Evolutionary conservation across 345 rosid genomes (phyloP).

Genomic region (Triadica sebifera): DNA sequence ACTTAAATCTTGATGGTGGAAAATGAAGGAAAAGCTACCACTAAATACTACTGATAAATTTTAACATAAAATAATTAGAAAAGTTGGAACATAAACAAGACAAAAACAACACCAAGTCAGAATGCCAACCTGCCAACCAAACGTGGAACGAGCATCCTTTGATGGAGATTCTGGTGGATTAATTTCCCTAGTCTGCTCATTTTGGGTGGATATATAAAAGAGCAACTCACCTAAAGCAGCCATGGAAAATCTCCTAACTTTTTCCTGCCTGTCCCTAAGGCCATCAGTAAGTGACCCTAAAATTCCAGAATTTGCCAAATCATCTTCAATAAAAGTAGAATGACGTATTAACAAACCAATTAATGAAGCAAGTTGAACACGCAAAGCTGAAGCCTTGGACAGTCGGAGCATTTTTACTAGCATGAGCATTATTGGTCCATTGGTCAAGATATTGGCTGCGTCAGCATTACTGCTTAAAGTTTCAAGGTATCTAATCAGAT

Average conservation of each 20-base stretch:
- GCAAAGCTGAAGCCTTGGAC: conserved; percentile 81
- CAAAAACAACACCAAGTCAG: conserved; percentile 8
- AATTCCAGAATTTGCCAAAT: conserved; percentile 88
- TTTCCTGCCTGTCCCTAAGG: conserved; percentile 90
- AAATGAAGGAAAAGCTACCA: background rate
- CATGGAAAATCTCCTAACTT: conserved; percentile 92
- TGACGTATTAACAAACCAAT: conserved; percentile 93
- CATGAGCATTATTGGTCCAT: conserved; percentile 87
- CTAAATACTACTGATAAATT: background rate
- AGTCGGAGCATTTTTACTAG: conserved; percentile 89
- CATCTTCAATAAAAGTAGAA: conserved; percentile 80
- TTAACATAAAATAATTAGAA: conserved; percentile 1
- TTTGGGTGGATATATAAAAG: conserved; percentile 93
- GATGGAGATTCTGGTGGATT: conserved; percentile 78
- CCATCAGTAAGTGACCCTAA: conserved; percentile 82
- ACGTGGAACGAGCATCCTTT: conserved; percentile 57
- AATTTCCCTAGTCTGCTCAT: conserved; percentile 60
- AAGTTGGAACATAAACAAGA: conserved; percentile 3
- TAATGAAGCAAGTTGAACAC: conserved; percentile 86
- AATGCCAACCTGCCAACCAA: conserved; percentile 90
- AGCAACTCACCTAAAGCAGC: conserved; percentile 96
- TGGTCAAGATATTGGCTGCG: conserved; percentile 84
- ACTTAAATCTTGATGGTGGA: background rate
- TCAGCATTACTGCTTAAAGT: conserved; percentile 81
- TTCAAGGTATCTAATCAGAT: conserved; percentile 82